Conservation (phyloP, 768 basidiomycete genomes). For the Hypholoma sublateritium region DNA sequence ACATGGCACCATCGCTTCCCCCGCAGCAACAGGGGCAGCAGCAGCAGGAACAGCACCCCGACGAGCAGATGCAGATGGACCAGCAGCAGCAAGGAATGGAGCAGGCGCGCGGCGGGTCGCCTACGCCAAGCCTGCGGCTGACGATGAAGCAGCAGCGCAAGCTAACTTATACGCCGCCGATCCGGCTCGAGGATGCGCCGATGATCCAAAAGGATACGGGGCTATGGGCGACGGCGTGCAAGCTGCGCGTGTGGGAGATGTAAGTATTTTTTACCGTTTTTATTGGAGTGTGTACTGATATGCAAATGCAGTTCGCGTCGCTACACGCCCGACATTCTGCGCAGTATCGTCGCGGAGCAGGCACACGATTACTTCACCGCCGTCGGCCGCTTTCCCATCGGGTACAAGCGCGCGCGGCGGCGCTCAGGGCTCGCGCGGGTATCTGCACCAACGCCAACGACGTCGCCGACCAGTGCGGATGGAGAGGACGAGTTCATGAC, state of each 20-base stretch:
- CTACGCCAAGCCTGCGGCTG: neutral
- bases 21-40: neutral
- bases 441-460: neutral
- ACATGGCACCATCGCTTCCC: neutral
- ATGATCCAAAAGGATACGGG: conserved; percentile 14
- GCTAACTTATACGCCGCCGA: conserved; percentile 10
- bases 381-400: conserved; percentile 17
- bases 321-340: conserved; percentile 24
- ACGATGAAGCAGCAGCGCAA: conserved; percentile 11
- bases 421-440: neutral
- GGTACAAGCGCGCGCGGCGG: conserved; percentile 5
- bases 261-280: conserved; percentile 14
- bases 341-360: conserved; percentile 23
- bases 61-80: neutral
- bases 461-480: neutral
- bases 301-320: conserved; percentile 14
- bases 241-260: conserved; percentile 26
- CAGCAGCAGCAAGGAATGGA: conserved; percentile 7
- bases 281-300: neutral
- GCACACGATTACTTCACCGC: conserved; percentile 23
- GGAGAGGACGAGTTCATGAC: conserved; percentile 19
- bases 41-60: conserved; percentile 5
- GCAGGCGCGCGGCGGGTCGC: neutral
- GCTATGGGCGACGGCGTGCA: conserved; percentile 26
- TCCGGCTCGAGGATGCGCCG: conserved; percentile 19